These are phyloP conservation scores for Calonectria pseudoreteaudii DNA, from an alignment of 2,329 filamentous ascomycete species.

Conservation along the genomic window DNA sequence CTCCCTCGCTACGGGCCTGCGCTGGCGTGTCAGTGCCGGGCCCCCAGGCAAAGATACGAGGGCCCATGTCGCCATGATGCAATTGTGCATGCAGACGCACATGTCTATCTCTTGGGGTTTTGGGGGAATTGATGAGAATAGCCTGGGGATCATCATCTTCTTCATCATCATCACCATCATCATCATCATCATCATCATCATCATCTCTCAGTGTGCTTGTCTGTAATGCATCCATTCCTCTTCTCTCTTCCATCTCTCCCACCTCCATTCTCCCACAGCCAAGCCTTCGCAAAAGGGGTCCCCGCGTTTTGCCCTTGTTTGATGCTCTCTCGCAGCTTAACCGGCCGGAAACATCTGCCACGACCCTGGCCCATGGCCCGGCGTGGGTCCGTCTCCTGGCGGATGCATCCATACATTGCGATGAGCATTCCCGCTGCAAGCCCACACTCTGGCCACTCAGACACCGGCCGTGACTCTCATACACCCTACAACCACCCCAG, in stretches of 20 bases:
- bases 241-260: no score
- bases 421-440: background rate
- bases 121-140: background rate
- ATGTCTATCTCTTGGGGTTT: no score
- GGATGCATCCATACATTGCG: slow-evolving; percentile 1
- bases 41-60: background rate
- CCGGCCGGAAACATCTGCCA: background rate
- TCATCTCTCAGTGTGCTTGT: background rate
- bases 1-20: background rate
- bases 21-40: background rate
- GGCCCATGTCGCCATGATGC: background rate
- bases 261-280: background rate
- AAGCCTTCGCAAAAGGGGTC: background rate
- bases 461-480: background rate
- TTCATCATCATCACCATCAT: no score
- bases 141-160: no score
- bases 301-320: slow-evolving; percentile 6
- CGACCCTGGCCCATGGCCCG: background rate
- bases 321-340: background rate
- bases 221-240: background rate
- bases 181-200: no score
- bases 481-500: background rate
- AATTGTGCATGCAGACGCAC: background rate
- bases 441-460: background rate
- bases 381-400: background rate